Base-by-base conservation (phyloP, 495 filamentous ascomycete species). In the Xylaria bambusicola region DNA sequence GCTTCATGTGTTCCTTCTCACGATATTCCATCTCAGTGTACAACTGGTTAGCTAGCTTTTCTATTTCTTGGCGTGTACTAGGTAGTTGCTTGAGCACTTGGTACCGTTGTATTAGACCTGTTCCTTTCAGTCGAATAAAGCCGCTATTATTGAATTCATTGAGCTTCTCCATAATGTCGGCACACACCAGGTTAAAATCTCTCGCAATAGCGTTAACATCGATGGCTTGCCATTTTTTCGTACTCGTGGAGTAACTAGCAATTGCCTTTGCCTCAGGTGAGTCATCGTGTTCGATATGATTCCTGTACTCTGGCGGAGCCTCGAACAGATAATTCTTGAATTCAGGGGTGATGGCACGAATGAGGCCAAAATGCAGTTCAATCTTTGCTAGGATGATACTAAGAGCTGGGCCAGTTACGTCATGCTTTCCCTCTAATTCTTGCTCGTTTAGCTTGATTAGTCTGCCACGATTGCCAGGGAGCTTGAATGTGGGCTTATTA, bases 321-420 rank as follows among this genome's bases (percentile, higher is more conserved):
- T 67, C 71, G 62, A 79, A 87, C 49, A 71, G 70, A 58, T 84
- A 86, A 2, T 67, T 66, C 6, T 73, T 73, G 55, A 84, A 86
- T 55, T 81, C 80, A 6, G 83, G 77, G 0, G 82, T 85, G 15
- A 79, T 75, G 2, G 81, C 80, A 18, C 84, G 71, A 51, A 87
- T 65, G 3, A 84, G 65, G 1, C 70, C 70, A 57, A 84, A 83
- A 9, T 75, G 78, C 8, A 87, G 72, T 52, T 86, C 83, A 4
- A 86, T 71, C 24, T 78, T 77, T 17, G 82, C 73, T 36, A 82
- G 77, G 13, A 85, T 69, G 26, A 82, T 73, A 52, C 60, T 64
- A 0, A 83, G 66, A 0, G 78, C 59, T 75, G 8, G 59, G 29
- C 61, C n/a, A n/a, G 80, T 58, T 35, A 69, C 62, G 33, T 86